These are phyloP conservation scores for Parachaetomium inaequale DNA, from an alignment of 495 filamentous ascomycete species.

Conservation along the genomic window DNA sequence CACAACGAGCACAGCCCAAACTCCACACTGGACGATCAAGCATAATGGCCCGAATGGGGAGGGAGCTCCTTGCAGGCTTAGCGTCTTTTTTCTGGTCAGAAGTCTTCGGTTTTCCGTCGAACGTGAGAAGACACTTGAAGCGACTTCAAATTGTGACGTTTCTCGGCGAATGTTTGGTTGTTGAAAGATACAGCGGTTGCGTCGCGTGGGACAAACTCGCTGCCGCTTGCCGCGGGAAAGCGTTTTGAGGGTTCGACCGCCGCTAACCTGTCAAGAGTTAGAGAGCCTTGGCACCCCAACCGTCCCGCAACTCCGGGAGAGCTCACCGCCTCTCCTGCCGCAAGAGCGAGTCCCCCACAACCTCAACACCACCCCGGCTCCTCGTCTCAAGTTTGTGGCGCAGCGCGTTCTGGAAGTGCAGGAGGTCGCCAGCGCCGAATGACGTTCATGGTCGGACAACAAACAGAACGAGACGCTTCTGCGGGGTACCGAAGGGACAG, in stretches of 20 bases:
- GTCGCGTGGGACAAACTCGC: background rate
- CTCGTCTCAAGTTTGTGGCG: slow-evolving; percentile 7
- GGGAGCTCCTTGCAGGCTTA: background rate
- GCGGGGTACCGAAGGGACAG: background rate
- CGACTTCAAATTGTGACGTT: background rate
- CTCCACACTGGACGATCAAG: background rate
- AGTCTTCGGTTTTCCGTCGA: background rate
- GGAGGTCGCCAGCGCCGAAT: background rate
- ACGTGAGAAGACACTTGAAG: background rate
- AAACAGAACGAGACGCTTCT: background rate
- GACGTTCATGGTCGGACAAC: background rate
- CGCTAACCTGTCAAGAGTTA: too few relatives aligned
- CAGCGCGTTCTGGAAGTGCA: background rate
- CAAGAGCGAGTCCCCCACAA: background rate
- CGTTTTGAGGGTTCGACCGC: background rate
- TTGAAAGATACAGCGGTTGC: background rate
- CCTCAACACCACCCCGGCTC: slow-evolving; percentile 7
- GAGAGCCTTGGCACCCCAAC: too few relatives aligned
- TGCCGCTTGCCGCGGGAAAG: slow-evolving; percentile 1
- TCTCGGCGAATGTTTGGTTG: background rate
- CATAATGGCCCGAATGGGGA: background rate
- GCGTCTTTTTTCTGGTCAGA: background rate
- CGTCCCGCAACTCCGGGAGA: background rate
- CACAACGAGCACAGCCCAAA: slow-evolving; percentile 2
- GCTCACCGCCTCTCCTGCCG: slow-evolving; percentile 17